Evolutionary conservation across 2,329 filamentous ascomycete genomes (phyloP).

Genomic region (Aspergillus ibericus): DNA sequence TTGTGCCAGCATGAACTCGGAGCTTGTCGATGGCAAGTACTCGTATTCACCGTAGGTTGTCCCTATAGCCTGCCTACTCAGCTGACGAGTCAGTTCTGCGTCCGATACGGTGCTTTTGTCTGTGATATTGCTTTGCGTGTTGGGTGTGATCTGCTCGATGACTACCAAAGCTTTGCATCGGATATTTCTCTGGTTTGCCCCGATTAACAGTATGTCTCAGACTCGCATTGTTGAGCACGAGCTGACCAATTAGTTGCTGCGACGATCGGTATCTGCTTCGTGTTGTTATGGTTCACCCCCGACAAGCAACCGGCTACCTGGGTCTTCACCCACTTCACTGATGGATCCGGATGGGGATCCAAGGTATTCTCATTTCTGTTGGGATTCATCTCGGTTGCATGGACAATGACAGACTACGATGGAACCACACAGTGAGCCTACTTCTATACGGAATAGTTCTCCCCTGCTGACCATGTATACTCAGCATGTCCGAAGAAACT

Average conservation of each 20-base stretch:
- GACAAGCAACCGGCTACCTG: conserved; percentile 59
- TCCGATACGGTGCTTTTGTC: conserved; percentile 60
- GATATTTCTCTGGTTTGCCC: conserved; percentile 65
- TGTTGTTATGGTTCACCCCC: conserved; percentile 59
- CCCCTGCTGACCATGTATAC: background rate
- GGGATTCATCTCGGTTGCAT: conserved; percentile 48
- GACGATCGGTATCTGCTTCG: conserved; percentile 60
- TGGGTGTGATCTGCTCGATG: conserved; percentile 63
- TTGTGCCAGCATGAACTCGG: conserved; percentile 61
- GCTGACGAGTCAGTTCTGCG: conserved; percentile 48
- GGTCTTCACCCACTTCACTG: conserved; percentile 62
- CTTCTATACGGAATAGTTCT: background rate
- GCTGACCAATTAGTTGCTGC: conserved; percentile 49
- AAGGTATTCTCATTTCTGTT: conserved; percentile 63
- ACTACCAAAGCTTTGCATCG: conserved; percentile 60
- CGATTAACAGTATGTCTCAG: conserved; percentile 57
- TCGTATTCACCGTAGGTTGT: conserved; percentile 57
- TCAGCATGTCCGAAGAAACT: conserved; percentile 65
- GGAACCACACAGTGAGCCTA: conserved; percentile 61
- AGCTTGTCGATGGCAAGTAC: conserved; percentile 51
- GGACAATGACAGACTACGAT: conserved; percentile 69
- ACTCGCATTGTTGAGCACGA: too few relatives aligned
- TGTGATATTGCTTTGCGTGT: conserved; percentile 55
- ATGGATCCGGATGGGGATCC: conserved; percentile 64
- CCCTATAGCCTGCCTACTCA: background rate